A percentile compares a stretch with the other conserved stretches of the same genome.
phyloP scores from a whole-genome alignment of 2,329 filamentous ascomycete genomes.

The Magnaporthales sp. region DNA sequence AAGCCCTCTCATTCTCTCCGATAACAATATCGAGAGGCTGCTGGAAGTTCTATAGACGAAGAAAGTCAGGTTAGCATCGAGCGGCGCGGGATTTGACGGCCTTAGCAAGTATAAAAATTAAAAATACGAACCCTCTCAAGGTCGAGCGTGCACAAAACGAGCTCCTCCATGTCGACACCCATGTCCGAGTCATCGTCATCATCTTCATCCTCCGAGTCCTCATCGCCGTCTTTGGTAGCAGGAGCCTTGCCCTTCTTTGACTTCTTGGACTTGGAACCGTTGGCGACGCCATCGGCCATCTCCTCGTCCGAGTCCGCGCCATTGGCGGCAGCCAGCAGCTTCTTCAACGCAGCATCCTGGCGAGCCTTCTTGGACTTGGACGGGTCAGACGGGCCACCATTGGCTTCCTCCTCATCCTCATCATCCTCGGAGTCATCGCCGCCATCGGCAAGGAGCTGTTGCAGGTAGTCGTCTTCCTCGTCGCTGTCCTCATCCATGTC shows the following conservation, averaged over 20 bases:
- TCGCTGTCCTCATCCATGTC: conserved; percentile 54
- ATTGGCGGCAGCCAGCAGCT: conserved; percentile 62
- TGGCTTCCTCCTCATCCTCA: conserved; percentile 57
- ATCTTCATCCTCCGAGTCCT: conserved; percentile 34
- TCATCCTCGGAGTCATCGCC: conserved; percentile 40
- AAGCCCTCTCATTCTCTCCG: conserved; percentile 79
- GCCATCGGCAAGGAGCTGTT: conserved; percentile 39
- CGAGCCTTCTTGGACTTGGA: conserved; percentile 81
- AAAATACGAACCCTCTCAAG: conserved; percentile 65
- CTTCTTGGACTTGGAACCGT: conserved; percentile 47
- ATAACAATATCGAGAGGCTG: conserved; percentile 92
- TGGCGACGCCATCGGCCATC: conserved; percentile 63
- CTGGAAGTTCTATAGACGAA: conserved; percentile 68
- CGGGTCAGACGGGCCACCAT: conserved; percentile 87
- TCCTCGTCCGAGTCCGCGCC: conserved; percentile 57
- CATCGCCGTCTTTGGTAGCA: conserved; percentile 51
- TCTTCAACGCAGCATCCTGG: conserved; percentile 66
- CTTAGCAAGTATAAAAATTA: neutral
- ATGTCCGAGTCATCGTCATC: conserved; percentile 55
- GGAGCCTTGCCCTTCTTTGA: conserved; percentile 63
- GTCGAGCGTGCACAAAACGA: conserved; percentile 92
- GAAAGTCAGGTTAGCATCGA: conserved; percentile 13
- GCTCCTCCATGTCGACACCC: conserved; percentile 69
- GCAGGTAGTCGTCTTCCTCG: conserved; percentile 54
- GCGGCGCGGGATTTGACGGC: neutral